Conservation (phyloP, 1,139 yeast genomes). For the Yamadazyma atlantica region DNA sequence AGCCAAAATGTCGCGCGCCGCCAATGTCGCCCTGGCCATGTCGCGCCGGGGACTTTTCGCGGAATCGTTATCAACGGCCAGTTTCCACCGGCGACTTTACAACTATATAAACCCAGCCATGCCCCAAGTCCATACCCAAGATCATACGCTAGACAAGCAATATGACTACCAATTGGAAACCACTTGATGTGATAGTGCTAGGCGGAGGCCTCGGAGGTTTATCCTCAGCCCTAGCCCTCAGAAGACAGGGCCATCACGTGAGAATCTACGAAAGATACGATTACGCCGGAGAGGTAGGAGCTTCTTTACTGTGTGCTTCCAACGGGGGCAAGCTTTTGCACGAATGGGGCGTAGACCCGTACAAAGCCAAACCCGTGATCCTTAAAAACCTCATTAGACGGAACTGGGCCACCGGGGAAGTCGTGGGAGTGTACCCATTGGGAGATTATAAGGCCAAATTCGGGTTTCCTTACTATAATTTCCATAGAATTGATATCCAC, state of each 20-base stretch:
- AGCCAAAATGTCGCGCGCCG: not conserved
- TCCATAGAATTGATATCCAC: slow-evolving; percentile 24
- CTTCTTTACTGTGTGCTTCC: slow-evolving; percentile 21
- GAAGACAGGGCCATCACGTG: slow-evolving; percentile 32
- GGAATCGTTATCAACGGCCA: no score
- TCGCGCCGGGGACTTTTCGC: not conserved
- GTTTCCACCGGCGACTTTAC: slow-evolving; percentile 1
- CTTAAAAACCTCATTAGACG: slow-evolving; percentile 19
- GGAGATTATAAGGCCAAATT: slow-evolving; percentile 26
- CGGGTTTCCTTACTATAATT: slow-evolving; percentile 21
- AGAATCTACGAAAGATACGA: slow-evolving; percentile 30
- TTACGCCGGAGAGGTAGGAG: slow-evolving; percentile 40
- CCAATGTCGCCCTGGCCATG: not conserved
- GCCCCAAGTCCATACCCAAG: no score
- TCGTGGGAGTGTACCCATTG: slow-evolving; percentile 13
- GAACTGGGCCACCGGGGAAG: slow-evolving; percentile 23
- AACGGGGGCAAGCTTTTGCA: slow-evolving; percentile 15
- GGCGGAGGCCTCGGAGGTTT: slow-evolving; percentile 44
- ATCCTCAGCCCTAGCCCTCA: slow-evolving; percentile 32
- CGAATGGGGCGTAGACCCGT: slow-evolving; percentile 18
- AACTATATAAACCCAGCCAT: not conserved
- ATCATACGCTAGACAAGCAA: no score
- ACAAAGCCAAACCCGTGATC: slow-evolving; percentile 24
- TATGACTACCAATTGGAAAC: slow-evolving; percentile 14
- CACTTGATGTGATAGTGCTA: slow-evolving; percentile 21